Base-by-base conservation (phyloP, 2,329 filamentous ascomycete genomes). In the Phyllosticta citriasiana region DNA sequence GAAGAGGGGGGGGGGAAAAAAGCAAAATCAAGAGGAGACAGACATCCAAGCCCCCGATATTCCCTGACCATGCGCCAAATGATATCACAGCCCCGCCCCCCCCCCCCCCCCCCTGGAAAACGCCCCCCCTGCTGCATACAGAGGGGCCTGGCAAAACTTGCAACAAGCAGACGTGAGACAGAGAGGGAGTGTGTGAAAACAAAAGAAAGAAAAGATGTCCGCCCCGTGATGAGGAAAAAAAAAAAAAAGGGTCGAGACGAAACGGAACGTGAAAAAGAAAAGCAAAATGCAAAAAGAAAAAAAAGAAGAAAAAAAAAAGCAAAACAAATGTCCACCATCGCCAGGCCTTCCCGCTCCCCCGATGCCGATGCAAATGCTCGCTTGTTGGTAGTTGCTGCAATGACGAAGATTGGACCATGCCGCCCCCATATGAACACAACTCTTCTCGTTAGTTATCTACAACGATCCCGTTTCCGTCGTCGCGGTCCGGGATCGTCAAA, bases 71-170 rank as follows among this genome's bases (percentile, higher is more conserved):
- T 60, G 54, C 58, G 58, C 58, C 53, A 50, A 27, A 60, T 60
- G 58, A 60, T 60, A 60, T 56, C 58, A 60, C 53, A 56, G 25
- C 35, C 40, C 53, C 58, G n/a, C n/a, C n/a, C n/a, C n/a, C n/a
- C 19, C 19, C 19, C 19, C 19, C 19, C 19, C 19, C 19, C 19
- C 19, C 1, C 40, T 54, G 24, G 47, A 52, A 25, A 30, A 60
- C 19, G 19, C 56, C 53, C 58, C 58, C 55, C 58, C 14, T 47
- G 40, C 40, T 47, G 40, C 40, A 16, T 47, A 47, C 16, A n/a
- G 40, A n/a, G 16, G 40, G 40, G 40, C 40, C 40, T 47, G 40
- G 40, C 14, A 16, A 47, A 47, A 47, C 40, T 22, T 22, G 19
- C 19, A 22, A 22, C 40, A 14, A 47, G n/a, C 40, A 47, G 40